Percentiles rank a stretch among this genome's conserved stretches.
Evolutionary conservation across 1,284 basidiomycete species (phyloP).

Genomic region (Trichosporon inkin): DNA sequence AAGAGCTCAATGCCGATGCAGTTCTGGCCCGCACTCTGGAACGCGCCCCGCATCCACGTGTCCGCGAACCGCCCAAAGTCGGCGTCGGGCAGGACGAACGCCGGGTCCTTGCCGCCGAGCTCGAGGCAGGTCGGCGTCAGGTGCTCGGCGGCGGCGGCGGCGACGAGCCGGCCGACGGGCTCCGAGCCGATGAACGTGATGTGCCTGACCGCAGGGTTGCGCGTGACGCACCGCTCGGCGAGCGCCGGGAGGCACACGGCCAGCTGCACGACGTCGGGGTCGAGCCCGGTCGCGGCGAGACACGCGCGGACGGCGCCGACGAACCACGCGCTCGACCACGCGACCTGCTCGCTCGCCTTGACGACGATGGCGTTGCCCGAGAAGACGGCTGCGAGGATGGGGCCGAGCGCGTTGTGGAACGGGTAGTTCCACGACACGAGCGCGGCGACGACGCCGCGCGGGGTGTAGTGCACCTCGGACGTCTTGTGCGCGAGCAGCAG

Average conservation of each 20-base stretch:
- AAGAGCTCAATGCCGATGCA: conserved; percentile 94
- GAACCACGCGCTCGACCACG: conserved; percentile 81
- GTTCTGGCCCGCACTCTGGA: conserved; percentile 70
- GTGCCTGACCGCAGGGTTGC: conserved; percentile 68
- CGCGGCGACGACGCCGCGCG: conserved; percentile 86
- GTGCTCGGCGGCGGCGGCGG: conserved; percentile 72
- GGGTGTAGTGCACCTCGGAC: conserved; percentile 72
- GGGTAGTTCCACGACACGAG: conserved; percentile 78
- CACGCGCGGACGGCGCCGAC: conserved; percentile 69
- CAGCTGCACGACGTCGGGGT: conserved; percentile 72
- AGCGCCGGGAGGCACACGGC: conserved; percentile 85
- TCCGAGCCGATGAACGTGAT: conserved; percentile 84
- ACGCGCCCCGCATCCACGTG: conserved; percentile 74
- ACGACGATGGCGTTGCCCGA: conserved; percentile 85
- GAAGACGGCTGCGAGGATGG: conserved; percentile 83
- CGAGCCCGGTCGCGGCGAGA: conserved; percentile 69
- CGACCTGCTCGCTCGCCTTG: conserved; percentile 88
- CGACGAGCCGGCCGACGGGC: conserved; percentile 76
- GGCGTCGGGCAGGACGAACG: conserved; percentile 53
- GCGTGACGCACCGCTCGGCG: conserved; percentile 70
- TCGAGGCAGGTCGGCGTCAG: conserved; percentile 87
- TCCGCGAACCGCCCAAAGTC: conserved; percentile 53
- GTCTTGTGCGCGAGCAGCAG: conserved; percentile 80
- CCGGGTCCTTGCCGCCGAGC: conserved; percentile 64
- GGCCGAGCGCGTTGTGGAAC: conserved; percentile 87